Conservation (phyloP, 352 stramenopile genomes). For the Phytophthora litchii region DNA sequence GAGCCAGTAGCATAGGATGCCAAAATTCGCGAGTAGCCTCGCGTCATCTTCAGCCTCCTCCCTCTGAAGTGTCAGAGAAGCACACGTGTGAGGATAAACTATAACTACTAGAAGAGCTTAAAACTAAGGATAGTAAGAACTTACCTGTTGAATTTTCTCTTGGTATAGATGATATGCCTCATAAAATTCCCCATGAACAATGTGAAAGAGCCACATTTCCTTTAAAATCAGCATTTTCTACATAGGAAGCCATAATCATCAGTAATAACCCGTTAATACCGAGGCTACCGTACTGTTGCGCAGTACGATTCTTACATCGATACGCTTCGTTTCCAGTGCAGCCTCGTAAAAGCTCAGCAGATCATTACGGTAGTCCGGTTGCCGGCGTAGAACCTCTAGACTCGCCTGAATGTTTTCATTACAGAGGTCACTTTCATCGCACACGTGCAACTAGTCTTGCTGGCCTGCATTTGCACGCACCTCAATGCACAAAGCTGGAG, state of each 20-base stretch:
- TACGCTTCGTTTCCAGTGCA: conserved; percentile 41
- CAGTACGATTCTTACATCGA: conserved; percentile 50
- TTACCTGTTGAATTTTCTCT: conserved; percentile 71
- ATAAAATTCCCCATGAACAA: conserved; percentile 78
- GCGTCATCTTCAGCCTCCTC: conserved; percentile 61
- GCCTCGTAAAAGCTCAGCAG: conserved; percentile 65
- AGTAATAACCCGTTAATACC: too few species aligned
- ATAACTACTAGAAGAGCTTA: too few species aligned
- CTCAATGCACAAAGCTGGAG: conserved; percentile 68
- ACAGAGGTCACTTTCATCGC: too few species aligned
- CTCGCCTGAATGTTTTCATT: conserved; percentile 47
- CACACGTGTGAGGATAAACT: neutral
- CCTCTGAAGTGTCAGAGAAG: conserved; percentile 13
- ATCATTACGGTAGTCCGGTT: conserved; percentile 54
- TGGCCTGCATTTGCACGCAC: conserved; percentile 28
- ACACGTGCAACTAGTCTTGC: too few species aligned
- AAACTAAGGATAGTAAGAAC: neutral
- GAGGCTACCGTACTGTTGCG: too few species aligned
- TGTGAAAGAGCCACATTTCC: conserved; percentile 75
- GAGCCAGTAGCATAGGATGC: conserved; percentile 85
- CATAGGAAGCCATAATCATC: conserved; percentile 10
- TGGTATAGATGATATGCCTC: conserved; percentile 82
- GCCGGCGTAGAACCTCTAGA: conserved; percentile 73
- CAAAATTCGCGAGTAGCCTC: conserved; percentile 70
- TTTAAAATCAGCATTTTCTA: conserved; percentile 74